Conservation (phyloP, 2,329 filamentous ascomycete genomes). For the Talaromyces sp. region DNA sequence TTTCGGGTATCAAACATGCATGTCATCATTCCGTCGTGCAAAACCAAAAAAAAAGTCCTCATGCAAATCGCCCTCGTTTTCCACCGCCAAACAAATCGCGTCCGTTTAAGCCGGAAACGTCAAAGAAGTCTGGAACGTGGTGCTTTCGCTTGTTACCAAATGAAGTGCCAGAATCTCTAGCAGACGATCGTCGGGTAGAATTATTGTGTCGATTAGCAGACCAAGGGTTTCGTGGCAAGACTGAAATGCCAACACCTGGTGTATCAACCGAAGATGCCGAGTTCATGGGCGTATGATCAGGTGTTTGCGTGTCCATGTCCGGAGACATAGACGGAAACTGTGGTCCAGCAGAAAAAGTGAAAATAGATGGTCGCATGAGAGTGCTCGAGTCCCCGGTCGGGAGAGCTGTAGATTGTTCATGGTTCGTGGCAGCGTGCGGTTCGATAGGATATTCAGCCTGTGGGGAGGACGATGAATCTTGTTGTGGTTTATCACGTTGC, state of each 20-base stretch:
- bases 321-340: slow-evolving; percentile 33
- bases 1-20: slow-evolving; percentile 11
- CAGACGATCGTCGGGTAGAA: slow-evolving; percentile 33
- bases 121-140: slow-evolving; percentile 46
- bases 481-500: slow-evolving; percentile 21
- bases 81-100: slow-evolving; percentile 42
- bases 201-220: slow-evolving; percentile 36
- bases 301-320: slow-evolving; percentile 41
- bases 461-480: slow-evolving; percentile 13
- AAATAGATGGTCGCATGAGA: slow-evolving; percentile 30
- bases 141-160: slow-evolving; percentile 46
- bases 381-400: slow-evolving; percentile 21
- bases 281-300: slow-evolving; percentile 28
- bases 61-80: slow-evolving; percentile 45
- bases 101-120: slow-evolving; percentile 41
- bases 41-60: slow-evolving; percentile 21
- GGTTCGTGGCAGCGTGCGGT: slow-evolving; percentile 12
- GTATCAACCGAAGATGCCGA: slow-evolving; percentile 12
- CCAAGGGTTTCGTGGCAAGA: slow-evolving; percentile 38
- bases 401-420: slow-evolving; percentile 8
- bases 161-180: slow-evolving; percentile 33
- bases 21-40: slow-evolving; percentile 11
- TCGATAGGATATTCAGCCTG: neutral
- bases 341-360: slow-evolving; percentile 42
- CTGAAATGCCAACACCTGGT: slow-evolving; percentile 38